Evolutionary conservation across 169 alveolate genomes (phyloP), one percentile per base, ranked within the genome.

Genomic region (Eimeria falciformis): DNA sequence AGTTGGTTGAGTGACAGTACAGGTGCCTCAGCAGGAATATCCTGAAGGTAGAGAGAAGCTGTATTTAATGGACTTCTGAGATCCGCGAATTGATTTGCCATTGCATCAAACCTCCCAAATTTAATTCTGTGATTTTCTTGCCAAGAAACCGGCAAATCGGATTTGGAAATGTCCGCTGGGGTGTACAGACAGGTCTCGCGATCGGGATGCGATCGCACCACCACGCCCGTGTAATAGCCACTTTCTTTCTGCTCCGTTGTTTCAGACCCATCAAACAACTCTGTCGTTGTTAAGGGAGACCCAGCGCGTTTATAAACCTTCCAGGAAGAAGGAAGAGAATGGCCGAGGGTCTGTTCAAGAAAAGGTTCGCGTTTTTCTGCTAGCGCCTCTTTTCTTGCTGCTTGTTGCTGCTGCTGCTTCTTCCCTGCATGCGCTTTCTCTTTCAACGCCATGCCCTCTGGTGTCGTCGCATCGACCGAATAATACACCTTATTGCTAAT

Each of bases 61-160:
- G 0, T n/a, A 2, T 23, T 14, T 18, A 46, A 29, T 23, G 68
- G 86, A 14, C 71, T 58, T 21, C 71, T 14, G 7, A 58, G 27
- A 27, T 58, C 71, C 21, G 71, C 71, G 25, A 58, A 58, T 27
- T 58, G 71, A 27, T 58, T 14, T 14, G 71, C 33, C 71, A 58
- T 11, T 5, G 33, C 5, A 27, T 58, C 71, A 27, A 58, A 58
- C 71, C 71, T 58, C 25, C 71, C 71, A 27, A 58, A 58, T 27
- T 58, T 58, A 5, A 58, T 58, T n/a, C 71, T 9, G 7, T 58
- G 11, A 21, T 58, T 58, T n/a, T 58, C 71, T 21, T 58, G 71
- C 71, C 71, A 58, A 23, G 17, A 5, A 45, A 46, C 47, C 29
- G 53, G 86, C 86, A 43, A 66, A 62, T n/a, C 46, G 58, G 86